Conservation (phyloP, 2,329 filamentous ascomycete species). For the Trichophyton equinum region DNA sequence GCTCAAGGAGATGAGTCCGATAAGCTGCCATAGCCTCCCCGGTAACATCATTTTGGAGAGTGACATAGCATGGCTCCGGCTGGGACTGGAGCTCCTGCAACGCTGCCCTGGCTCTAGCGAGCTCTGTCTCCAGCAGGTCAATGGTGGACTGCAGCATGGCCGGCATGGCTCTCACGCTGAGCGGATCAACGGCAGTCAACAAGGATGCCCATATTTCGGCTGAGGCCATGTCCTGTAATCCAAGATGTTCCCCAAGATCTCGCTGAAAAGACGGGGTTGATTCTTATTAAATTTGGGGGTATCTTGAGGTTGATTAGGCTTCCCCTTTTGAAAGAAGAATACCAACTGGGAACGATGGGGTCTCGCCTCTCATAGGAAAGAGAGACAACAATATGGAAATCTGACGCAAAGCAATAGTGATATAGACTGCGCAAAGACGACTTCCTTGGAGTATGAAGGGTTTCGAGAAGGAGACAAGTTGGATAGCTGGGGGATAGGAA, state of each 20-base stretch:
- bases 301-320: background rate
- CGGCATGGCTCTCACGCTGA: conserved; percentile 27
- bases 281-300: background rate
- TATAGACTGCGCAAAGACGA: background rate
- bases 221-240: conserved; percentile 21
- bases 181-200: conserved; percentile 27
- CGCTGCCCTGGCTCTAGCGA: conserved; percentile 30
- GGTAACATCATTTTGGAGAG: conserved; percentile 25
- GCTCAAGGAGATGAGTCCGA: conserved; percentile 27
- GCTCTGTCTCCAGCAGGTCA: conserved; percentile 29
- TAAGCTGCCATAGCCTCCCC: conserved; percentile 29
- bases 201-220: conserved; percentile 26
- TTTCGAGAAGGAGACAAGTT: background rate
- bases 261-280: background rate
- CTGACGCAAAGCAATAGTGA: background rate
- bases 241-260: background rate
- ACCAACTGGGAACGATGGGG: background rate
- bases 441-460: background rate
- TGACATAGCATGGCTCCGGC: conserved; percentile 15
- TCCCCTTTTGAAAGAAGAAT: too few relatives aligned
- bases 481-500: background rate
- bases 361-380: background rate
- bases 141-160: conserved; percentile 31
- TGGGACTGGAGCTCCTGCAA: conserved; percentile 30
- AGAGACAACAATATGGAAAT: background rate